Conservation (phyloP, 2,329 filamentous ascomycete genomes). For the Colletotrichum trifolii region DNA sequence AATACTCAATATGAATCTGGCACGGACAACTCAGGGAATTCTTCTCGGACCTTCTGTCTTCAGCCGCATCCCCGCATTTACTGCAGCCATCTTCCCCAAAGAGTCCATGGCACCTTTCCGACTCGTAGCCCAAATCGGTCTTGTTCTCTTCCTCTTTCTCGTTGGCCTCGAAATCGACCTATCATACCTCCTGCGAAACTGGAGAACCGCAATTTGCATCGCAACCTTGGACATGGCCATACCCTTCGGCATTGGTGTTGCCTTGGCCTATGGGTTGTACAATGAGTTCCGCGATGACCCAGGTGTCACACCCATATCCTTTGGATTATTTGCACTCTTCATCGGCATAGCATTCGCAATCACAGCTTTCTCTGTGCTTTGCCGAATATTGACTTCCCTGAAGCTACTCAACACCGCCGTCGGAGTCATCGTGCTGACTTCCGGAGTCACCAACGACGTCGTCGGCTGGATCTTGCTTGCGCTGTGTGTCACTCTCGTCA, state of each 20-base stretch:
- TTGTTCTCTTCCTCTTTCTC: conserved; percentile 87
- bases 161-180: conserved; percentile 90
- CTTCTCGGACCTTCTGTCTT: conserved; percentile 88
- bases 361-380: conserved; percentile 87
- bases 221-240: conserved; percentile 82
- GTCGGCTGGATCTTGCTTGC: conserved; percentile 89
- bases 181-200: conserved; percentile 80
- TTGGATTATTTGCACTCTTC: conserved; percentile 73
- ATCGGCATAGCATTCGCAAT: conserved; percentile 95
- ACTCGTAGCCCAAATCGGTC: conserved; percentile 83
- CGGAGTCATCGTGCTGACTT: conserved; percentile 87
- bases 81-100: conserved; percentile 78
- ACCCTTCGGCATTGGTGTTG: conserved; percentile 84
- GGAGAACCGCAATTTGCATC: conserved; percentile 81
- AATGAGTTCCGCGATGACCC: conserved; percentile 70
- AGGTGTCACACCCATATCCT: conserved; percentile 54
- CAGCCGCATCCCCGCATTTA: conserved; percentile 85
- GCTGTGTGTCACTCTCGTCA: conserved; percentile 92
- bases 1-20: no score
- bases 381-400: conserved; percentile 90
- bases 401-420: conserved; percentile 86
- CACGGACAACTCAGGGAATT: conserved; percentile 72
- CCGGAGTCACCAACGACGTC: conserved; percentile 91
- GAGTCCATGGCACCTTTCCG: conserved; percentile 79
- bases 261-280: conserved; percentile 84